Evolutionary conservation across 75 land plant species (phyloP).

Genomic region (Sequoia sempervirens): DNA sequence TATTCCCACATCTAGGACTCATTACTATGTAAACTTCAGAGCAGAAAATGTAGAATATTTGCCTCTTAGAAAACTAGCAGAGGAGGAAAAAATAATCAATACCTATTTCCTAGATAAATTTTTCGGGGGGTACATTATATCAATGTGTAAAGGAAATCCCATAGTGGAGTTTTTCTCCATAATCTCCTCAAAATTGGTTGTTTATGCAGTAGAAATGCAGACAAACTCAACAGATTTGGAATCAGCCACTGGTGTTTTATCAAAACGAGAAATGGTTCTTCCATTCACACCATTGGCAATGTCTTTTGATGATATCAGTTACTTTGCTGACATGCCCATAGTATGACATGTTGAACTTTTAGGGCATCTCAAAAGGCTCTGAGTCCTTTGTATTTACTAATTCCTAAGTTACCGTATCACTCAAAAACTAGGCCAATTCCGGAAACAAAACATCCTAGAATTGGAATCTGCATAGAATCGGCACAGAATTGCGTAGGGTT

Average conservation of each 20-base stretch:
- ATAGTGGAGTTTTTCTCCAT: not conserved
- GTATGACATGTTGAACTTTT: constrained; percentile 3
- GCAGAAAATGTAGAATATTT: not conserved
- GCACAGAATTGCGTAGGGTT: too few species aligned
- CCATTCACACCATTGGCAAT: constrained; percentile 28
- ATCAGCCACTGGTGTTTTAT: not conserved
- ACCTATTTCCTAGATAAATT: not conserved
- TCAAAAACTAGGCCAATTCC: too few species aligned
- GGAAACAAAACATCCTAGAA: too few species aligned
- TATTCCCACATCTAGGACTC: not conserved
- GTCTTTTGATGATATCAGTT: constrained; percentile 23
- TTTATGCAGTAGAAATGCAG: not conserved
- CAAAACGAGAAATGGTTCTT: constrained; percentile 25
- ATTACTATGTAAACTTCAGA: not conserved
- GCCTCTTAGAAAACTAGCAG: not conserved
- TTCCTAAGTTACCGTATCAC: not conserved
- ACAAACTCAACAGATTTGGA: not conserved
- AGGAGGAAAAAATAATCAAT: not conserved
- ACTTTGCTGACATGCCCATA: constrained; percentile 34
- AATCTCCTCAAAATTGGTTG: not conserved
- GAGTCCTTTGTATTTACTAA: not conserved
- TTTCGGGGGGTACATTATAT: not conserved
- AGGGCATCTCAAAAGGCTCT: not conserved
- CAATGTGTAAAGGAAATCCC: too few species aligned
- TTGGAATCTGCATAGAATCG: too few species aligned